Evolutionary conservation across 1,139 yeast genomes (phyloP), one percentile per base, ranked within the genome.

Genomic region (Pichia sp.): DNA sequence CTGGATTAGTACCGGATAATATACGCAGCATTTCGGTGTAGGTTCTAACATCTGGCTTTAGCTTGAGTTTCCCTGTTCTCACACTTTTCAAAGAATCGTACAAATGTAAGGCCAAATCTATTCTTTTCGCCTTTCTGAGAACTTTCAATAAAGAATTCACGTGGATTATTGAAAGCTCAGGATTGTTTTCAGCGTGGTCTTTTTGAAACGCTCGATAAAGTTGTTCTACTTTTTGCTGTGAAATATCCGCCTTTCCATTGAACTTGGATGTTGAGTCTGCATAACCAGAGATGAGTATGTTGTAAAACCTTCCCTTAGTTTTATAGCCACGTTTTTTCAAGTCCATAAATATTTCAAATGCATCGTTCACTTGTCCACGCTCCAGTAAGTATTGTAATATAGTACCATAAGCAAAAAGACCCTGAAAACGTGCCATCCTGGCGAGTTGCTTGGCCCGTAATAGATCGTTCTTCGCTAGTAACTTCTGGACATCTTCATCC

Each of bases 291-390:
- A 85, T 83, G 4, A 85, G 63, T 3, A 82, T 78, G 2, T 84
- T 78, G 57, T 78, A 73, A 0, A 87, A 77, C 49, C 80, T 79
- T 24, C 79, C 77, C 61, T 83, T 80, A 5, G 75, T 69, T 1
- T 78, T 76, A 20, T 83, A 76, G 1, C 78, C 79, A 83, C 87
- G 80, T 63, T 83, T 84, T 61, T 80, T 82, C 51, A 88, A 73
- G 67, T 78, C 77, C 55, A 76, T 75, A 56, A 77, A 75, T 33
- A 79, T 60, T 49, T 78, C 78, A 46, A 84, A 58, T 0, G 85
- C 87, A 3, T 76, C 71, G 45, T 76, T 76, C 2, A 74, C 64
- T 38, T 65, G 69, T 12, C 71, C 74, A 7, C 71, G 67, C 7
- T 69, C 68, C 12, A 84, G 67, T 40, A 76, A 71, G 73, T 80